These are phyloP conservation scores for Candida corydali DNA, from an alignment of 805 yeast species.

Conservation along the genomic window DNA sequence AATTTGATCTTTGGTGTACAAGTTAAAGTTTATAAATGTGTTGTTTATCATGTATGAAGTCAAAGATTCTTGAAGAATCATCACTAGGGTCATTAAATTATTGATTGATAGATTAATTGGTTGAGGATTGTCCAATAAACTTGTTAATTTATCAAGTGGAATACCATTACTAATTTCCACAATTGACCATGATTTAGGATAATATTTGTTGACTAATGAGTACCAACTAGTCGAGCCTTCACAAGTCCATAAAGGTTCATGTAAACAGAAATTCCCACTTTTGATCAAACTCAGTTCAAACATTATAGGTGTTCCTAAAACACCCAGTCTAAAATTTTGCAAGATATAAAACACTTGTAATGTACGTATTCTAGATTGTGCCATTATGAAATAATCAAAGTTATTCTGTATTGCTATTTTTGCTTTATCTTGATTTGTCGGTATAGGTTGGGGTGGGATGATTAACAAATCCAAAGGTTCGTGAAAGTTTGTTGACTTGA, in stretches of 20 bases:
- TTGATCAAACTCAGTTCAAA: constrained; percentile 42
- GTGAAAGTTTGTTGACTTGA: constrained; percentile 49
- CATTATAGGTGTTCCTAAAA: constrained; percentile 40
- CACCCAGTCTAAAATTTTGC: constrained; percentile 43
- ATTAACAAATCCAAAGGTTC: constrained; percentile 45
- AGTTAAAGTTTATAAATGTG: neutral
- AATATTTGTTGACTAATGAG: constrained; percentile 15
- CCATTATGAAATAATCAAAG: constrained; percentile 49
- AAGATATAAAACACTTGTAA: constrained; percentile 48
- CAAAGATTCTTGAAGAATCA: neutral
- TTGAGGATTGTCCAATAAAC: neutral
- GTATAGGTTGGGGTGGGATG: constrained; percentile 35
- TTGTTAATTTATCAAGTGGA: constrained; percentile 6
- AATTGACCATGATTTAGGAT: constrained; percentile 22
- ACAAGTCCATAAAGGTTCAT: constrained; percentile 60
- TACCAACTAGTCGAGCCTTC: constrained; percentile 51
- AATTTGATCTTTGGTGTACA: neutral
- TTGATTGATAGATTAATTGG: neutral
- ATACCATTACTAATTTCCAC: constrained; percentile 58
- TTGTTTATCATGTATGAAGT: neutral
- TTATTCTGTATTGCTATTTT: constrained; percentile 31
- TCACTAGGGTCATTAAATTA: neutral
- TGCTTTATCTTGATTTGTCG: constrained; percentile 16
- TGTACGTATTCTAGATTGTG: constrained; percentile 55
- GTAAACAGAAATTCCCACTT: constrained; percentile 62